Percentiles rank a stretch among this genome's conserved stretches.
These are phyloP conservation scores for Rostrohypoxylon terebratum DNA, from an alignment of 495 filamentous ascomycete species.

Conservation along the genomic window DNA sequence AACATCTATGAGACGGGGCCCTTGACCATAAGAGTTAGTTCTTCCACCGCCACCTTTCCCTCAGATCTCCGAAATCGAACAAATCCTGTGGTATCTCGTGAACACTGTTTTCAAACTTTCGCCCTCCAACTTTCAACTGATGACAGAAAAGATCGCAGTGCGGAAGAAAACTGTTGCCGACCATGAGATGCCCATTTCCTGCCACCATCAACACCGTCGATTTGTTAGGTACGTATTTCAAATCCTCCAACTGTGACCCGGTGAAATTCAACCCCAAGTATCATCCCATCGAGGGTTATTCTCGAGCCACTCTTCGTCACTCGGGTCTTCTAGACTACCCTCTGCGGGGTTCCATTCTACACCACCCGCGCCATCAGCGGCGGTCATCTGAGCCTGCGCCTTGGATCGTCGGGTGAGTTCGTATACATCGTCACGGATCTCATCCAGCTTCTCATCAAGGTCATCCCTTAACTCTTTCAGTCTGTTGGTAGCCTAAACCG, in stretches of 20 bases:
- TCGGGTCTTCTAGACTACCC: too few relatives aligned
- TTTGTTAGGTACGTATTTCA: background rate
- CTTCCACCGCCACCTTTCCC: background rate
- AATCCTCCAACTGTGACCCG: background rate
- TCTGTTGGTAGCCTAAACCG: constrained; percentile 14
- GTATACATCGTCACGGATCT: background rate
- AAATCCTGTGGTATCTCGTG: background rate
- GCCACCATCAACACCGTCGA: background rate
- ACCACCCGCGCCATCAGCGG: background rate
- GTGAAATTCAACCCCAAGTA: background rate
- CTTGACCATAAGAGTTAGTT: background rate
- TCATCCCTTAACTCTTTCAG: background rate
- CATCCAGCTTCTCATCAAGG: background rate
- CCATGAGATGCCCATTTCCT: background rate
- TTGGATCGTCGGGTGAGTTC: background rate
- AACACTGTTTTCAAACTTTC: background rate
- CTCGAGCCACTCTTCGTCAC: background rate
- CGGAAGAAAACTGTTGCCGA: background rate
- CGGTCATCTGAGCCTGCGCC: background rate
- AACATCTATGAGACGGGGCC: background rate
- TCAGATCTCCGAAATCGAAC: background rate
- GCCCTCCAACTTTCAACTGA: background rate
- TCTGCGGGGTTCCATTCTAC: too few relatives aligned
- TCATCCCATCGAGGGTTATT: background rate
- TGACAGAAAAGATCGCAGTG: background rate